A percentile compares a stretch with the other conserved stretches of the same genome.
These are phyloP conservation scores for Chytriomyces sp. DNA, from an alignment of 192 early-diverging fungal species.

Conservation along the genomic window DNA sequence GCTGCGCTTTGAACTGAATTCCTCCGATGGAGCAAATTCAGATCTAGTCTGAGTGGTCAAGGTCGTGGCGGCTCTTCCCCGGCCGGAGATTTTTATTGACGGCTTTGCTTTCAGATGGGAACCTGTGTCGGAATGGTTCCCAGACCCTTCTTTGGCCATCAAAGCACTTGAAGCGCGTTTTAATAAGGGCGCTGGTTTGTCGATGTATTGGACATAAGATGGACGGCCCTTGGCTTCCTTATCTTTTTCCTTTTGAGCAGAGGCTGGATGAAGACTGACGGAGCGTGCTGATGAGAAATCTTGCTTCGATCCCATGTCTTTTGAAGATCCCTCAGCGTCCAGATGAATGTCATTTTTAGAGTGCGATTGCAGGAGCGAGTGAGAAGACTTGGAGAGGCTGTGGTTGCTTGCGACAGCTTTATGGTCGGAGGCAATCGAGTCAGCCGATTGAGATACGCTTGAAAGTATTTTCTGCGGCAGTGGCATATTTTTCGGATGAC, in stretches of 20 bases:
- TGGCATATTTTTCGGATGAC: background rate
- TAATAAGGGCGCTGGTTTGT: slow-evolving; percentile 28
- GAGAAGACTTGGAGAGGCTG: background rate
- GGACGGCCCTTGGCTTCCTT: no score
- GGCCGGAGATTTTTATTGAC: background rate
- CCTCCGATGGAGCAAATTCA: background rate
- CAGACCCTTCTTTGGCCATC: slow-evolving; percentile 12
- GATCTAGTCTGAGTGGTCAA: background rate
- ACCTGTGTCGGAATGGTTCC: background rate
- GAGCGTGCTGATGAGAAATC: no score
- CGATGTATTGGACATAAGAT: slow-evolving; percentile 35
- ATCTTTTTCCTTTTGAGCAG: no score
- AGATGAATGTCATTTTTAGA: no score
- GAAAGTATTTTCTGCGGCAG: background rate
- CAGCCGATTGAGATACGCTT: background rate
- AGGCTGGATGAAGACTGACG: no score
- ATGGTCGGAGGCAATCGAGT: background rate
- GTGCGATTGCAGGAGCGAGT: slow-evolving; percentile 1
- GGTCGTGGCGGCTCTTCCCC: background rate
- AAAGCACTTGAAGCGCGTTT: slow-evolving; percentile 33
- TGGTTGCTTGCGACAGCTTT: background rate
- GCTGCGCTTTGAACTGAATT: background rate
- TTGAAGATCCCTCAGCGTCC: no score
- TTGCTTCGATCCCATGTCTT: no score
- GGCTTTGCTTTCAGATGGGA: background rate